These are phyloP conservation scores for Eutypa lata DNA, from an alignment of 2,329 filamentous ascomycete species.

Conservation along the genomic window DNA sequence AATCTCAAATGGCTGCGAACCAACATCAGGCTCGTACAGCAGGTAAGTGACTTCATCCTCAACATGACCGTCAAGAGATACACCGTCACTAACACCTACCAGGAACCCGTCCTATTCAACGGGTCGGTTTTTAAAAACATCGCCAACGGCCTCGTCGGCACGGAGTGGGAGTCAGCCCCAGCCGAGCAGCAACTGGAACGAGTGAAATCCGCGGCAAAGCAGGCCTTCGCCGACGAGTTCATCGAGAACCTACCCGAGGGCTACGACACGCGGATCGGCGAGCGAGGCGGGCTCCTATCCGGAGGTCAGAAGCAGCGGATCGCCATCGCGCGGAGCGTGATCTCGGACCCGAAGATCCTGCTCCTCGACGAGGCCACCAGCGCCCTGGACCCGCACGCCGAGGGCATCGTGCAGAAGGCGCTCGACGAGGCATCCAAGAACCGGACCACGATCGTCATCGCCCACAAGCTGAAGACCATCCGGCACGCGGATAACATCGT, in stretches of 20 bases:
- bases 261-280: slow-evolving; percentile 59
- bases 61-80: too few relatives aligned
- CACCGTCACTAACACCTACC: too few relatives aligned
- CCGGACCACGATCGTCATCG: slow-evolving; percentile 62
- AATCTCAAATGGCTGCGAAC: slow-evolving; percentile 38
- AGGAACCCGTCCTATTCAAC: slow-evolving; percentile 42
- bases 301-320: slow-evolving; percentile 65
- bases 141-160: slow-evolving; percentile 44
- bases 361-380: slow-evolving; percentile 66
- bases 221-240: slow-evolving; percentile 50
- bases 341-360: slow-evolving; percentile 58
- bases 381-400: slow-evolving; percentile 42
- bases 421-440: slow-evolving; percentile 49
- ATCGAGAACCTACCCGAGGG: slow-evolving; percentile 45
- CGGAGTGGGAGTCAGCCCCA: slow-evolving; percentile 34
- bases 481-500: neutral
- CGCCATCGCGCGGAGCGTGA: slow-evolving; percentile 62
- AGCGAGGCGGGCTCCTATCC: neutral
- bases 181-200: slow-evolving; percentile 39
- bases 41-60: slow-evolving; percentile 7
- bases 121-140: slow-evolving; percentile 54
- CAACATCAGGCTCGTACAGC: slow-evolving; percentile 36
- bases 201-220: slow-evolving; percentile 44
- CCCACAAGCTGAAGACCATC: slow-evolving; percentile 46
- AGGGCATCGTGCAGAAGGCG: slow-evolving; percentile 50